Evolutionary conservation across 1,139 yeast genomes (phyloP), one percentile per base, ranked within the genome.

Genomic region (Debaryomycetaceae sp.): DNA sequence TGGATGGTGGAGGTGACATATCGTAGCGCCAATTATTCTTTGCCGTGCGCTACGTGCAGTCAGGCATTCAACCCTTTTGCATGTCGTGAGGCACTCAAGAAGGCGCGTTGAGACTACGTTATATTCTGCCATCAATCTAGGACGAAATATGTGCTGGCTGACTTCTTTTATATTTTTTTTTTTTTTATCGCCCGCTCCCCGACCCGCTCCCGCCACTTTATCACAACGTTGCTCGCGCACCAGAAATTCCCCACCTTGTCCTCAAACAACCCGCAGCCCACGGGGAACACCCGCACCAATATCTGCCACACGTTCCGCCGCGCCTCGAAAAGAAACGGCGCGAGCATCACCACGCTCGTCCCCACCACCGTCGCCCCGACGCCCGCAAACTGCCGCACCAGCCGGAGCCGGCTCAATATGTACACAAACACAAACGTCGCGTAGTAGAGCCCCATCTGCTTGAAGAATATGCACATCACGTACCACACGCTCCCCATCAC

Each of bases 191-290:
- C 21, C 21, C 11, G 21, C 21, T 13, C 8, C 24, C 20, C 10
- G 40, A 81, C 77, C 0, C 66, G 35, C 3, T 55, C 47, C 38
- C 72, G 75, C 44, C 85, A 79, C 49, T 90, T 90, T 46, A 87
- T 50, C 10, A 85, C 40, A 0, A 81, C 63, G 51, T 90, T 92
- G 2, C 86, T 61, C 7, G 93, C 78, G 51, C 98, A 87, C 99
- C 99, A 90, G 44, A 90, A 78, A 47, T 87, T 90, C 28, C 95
- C 96, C 11, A 92, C 98, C 51, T 90, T 90, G 49, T 90, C 98
- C 52, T 90, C 98, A 64, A 92, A 90, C n/a, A 92, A 65, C 0
- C 98, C 98, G 47, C 98, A 68, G 27, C 74, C 73, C 45, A 90
- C 87, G 2, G 99, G 98, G 52, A 90, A 90, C 19, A 90, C 78